Evolutionary conservation across 768 basidiomycete species (phyloP).

Genomic region (Gymnopilus dilepis): DNA sequence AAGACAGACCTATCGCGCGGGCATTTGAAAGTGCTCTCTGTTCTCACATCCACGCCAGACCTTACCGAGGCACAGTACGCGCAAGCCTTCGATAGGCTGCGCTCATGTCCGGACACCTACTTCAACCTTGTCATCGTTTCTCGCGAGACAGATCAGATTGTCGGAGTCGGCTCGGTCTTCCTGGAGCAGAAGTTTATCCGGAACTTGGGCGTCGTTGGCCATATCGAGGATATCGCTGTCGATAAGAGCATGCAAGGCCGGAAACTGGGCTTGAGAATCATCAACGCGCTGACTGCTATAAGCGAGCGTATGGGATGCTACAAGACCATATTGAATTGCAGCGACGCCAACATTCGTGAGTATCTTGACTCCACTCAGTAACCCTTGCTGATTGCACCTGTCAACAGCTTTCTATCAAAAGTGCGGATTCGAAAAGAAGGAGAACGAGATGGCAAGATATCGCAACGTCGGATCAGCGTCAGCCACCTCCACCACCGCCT

Average conservation of each 20-base stretch:
- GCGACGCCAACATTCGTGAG: constrained; percentile 88
- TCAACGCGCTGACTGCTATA: constrained; percentile 84
- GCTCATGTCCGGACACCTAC: constrained; percentile 66
- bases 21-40: constrained; percentile 82
- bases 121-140: constrained; percentile 86
- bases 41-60: constrained; percentile 76
- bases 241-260: constrained; percentile 87
- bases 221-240: constrained; percentile 98
- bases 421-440: constrained; percentile 91
- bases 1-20: constrained; percentile 82
- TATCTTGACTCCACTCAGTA: constrained; percentile 26
- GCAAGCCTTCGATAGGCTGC: constrained; percentile 68
- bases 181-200: constrained; percentile 95
- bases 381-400: constrained; percentile 12
- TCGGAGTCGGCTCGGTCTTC: constrained; percentile 83
- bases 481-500: constrained; percentile 3
- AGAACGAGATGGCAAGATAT: constrained; percentile 85
- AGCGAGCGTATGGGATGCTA: constrained; percentile 85
- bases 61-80: constrained; percentile 71
- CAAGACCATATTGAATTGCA: constrained; percentile 98
- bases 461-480: constrained; percentile 19
- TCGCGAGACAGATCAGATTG: constrained; percentile 74
- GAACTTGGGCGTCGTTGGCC: constrained; percentile 84
- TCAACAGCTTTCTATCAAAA: constrained; percentile 91
- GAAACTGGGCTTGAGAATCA: constrained; percentile 87